Conservation (phyloP, 2,329 filamentous ascomycete genomes). For the Colletotrichum nymphaeae region DNA sequence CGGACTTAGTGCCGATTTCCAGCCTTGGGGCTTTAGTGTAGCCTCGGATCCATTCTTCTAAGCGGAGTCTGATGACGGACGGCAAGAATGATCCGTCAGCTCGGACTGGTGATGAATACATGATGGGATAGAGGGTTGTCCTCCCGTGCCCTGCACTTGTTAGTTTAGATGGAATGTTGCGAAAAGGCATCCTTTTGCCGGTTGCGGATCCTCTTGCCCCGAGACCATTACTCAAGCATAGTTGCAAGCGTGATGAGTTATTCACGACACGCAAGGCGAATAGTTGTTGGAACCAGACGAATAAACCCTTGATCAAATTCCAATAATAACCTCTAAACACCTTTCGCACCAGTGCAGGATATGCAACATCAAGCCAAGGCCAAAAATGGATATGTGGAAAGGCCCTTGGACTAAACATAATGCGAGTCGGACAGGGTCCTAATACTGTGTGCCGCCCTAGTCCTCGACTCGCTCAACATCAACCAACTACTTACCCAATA, state of each 20-base stretch:
- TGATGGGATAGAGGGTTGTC: background rate
- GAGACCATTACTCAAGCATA: background rate
- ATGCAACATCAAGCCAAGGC: slow-evolving; percentile 38
- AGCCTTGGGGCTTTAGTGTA: slow-evolving; percentile 7
- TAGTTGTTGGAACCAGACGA: background rate
- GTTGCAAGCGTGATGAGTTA: background rate
- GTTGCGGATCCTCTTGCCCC: background rate
- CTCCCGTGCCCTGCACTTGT: background rate
- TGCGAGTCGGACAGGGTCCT: slow-evolving; percentile 18
- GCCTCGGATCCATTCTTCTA: slow-evolving; percentile 17
- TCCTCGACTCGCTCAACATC: slow-evolving; percentile 14
- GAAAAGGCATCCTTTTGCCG: background rate
- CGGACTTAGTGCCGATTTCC: slow-evolving; percentile 21
- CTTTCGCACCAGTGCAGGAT: slow-evolving; percentile 36
- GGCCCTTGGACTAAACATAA: slow-evolving; percentile 32
- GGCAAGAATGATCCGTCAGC: slow-evolving; percentile 20
- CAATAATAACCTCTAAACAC: slow-evolving; percentile 35
- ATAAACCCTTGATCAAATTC: slow-evolving; percentile 30
- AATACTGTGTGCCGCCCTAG: slow-evolving; percentile 12
- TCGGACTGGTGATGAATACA: slow-evolving; percentile 2
- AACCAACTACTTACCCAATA: slow-evolving; percentile 10
- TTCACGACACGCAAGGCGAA: background rate
- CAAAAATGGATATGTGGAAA: slow-evolving; percentile 31
- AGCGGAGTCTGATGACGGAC: slow-evolving; percentile 23
- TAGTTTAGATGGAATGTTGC: background rate